phyloP scores from a whole-genome alignment of 2,329 filamentous ascomycete genomes.

The Fusarium sp. region DNA sequence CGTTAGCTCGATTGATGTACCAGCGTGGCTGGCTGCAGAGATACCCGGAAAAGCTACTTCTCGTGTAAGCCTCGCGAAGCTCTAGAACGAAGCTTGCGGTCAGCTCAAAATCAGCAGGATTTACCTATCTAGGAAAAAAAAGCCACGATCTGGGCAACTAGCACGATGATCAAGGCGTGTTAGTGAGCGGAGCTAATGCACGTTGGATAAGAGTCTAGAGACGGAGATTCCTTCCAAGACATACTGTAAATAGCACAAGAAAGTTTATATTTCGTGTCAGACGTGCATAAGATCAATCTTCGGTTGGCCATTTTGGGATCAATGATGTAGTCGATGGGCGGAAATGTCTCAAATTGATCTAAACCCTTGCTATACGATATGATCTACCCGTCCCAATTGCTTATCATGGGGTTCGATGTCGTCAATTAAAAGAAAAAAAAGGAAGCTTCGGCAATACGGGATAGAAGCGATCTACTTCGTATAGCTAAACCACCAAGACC shows the following conservation, averaged over 20 bases:
- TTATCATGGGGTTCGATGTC: neutral
- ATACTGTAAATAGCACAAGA: conserved; percentile 9
- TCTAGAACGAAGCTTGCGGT: too few species aligned
- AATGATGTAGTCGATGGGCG: conserved; percentile 20
- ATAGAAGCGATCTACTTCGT: neutral
- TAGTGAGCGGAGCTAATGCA: conserved; percentile 13
- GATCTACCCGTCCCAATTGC: neutral
- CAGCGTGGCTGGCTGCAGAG: neutral
- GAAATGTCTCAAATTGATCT: neutral
- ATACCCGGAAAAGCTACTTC: neutral
- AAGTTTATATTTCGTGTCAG: conserved; percentile 16
- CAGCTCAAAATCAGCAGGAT: neutral
- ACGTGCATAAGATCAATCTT: conserved; percentile 17
- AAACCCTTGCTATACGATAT: neutral
- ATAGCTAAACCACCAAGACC: neutral
- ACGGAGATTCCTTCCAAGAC: neutral
- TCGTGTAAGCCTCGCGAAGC: neutral
- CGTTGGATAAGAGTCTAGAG: neutral
- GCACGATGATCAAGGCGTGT: neutral
- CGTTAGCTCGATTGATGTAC: too few species aligned
- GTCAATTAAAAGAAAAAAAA: neutral
- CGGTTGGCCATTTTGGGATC: neutral
- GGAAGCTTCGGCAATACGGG: neutral
- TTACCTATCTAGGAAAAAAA: conserved; percentile 11
- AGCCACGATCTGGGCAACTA: neutral